phyloP scores from a whole-genome alignment of 768 basidiomycete genomes.

The Pisolithus sp. region DNA sequence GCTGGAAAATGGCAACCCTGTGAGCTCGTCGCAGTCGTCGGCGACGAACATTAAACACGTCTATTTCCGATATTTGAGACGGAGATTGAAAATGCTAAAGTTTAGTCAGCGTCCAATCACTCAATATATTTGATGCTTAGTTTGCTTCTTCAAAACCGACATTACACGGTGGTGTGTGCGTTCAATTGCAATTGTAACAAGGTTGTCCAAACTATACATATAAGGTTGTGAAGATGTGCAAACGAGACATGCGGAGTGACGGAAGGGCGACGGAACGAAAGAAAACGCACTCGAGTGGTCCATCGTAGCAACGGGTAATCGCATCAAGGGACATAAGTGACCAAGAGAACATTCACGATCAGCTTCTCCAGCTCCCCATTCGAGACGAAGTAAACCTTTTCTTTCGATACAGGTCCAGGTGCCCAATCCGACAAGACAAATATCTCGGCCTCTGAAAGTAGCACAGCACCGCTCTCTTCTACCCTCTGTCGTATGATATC shows the following conservation, averaged over 20 bases:
- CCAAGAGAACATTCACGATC: constrained; percentile 68
- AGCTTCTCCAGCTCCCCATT: constrained; percentile 64
- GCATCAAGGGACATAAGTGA: constrained; percentile 57
- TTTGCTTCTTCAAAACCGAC: neutral
- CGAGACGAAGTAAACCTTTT: constrained; percentile 64
- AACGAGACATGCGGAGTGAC: neutral
- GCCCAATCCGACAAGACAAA: constrained; percentile 50
- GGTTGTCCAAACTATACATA: neutral
- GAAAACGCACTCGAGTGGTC: neutral
- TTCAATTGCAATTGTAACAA: neutral
- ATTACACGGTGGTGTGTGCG: neutral
- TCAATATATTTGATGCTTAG: neutral
- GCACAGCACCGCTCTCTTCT: constrained; percentile 62
- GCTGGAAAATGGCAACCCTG: constrained; percentile 12
- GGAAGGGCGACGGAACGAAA: neutral
- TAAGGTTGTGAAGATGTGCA: too few relatives aligned
- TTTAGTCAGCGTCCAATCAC: constrained; percentile 10
- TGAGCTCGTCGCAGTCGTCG: constrained; percentile 40
- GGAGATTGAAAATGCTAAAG: constrained; percentile 11
- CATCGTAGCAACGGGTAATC: neutral
- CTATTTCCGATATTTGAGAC: constrained; percentile 11
- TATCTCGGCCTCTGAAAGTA: constrained; percentile 58
- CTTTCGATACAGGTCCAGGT: constrained; percentile 47
- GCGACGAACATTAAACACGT: constrained; percentile 24
- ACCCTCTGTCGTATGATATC: constrained; percentile 47